Base-by-base conservation (phyloP, 2,329 filamentous ascomycete genomes). In the Coccinonectria pachysandricola region DNA sequence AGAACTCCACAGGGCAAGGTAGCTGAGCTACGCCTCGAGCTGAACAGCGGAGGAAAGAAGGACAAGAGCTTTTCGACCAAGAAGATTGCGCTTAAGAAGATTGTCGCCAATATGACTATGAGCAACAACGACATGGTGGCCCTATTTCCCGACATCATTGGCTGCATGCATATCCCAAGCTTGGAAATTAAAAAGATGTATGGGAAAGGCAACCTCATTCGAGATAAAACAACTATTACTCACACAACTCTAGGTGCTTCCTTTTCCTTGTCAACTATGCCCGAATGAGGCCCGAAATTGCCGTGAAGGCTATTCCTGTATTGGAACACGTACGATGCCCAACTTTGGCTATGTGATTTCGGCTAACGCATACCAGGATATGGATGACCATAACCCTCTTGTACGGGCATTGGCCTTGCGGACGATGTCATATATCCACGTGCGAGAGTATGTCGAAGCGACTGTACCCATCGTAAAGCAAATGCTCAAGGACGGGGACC, bases 91-190 rank as follows among this genome's bases (percentile, higher is more conserved):
- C 70, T 98, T 37, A 98, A 98, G 71, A 95, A 95, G 70, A 96
- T 98, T 44, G 91, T 98, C 46, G 91, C 91, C 54, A 98, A 98
- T 55, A 98, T 98, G 91, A 98, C 91, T 40, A 98, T 98, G 91
- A 96, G 88, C 72, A 98, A 98, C 62, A 98, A 96, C 52, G 91
- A 98, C 57, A 98, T 98, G 91, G 81, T 96, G 29, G 86, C 85
- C 19, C 66, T 98, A 27, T 98, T 98, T 46, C 86, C 88, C 11
- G 91, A 98, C 52, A 81, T 98, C 34, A 83, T 98, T 44, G 77
- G 68, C 37, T 96, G 88, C 65, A 98, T 98, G 91, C 76, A 83
- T 45, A 83, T 98, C 36, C 80, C 79, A 27, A 93, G 82, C 47
- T 63, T 98, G 54, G 91, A 98, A 60, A 95, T 98, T 60, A 98